Conservation (phyloP, 1,284 basidiomycete species). For the Heterobasidion irregulare region DNA sequence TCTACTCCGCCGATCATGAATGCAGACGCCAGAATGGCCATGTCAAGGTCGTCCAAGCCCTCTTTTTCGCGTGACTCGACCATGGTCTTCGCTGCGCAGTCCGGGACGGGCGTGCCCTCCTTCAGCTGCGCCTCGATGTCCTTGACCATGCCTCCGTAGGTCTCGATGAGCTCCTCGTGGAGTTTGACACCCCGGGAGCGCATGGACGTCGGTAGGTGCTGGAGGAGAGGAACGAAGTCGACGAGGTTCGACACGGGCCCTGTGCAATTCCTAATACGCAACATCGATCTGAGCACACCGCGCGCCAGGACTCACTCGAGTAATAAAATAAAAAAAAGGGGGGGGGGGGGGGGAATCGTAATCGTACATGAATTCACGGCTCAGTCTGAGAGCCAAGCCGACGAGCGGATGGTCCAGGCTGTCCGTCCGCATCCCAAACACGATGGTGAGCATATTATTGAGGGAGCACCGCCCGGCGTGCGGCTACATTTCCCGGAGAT, state of each 20-base stretch:
- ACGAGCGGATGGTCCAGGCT: constrained; percentile 24
- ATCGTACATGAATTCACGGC: constrained; percentile 30
- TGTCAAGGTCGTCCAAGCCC: constrained; percentile 27
- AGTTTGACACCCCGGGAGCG: constrained; percentile 23
- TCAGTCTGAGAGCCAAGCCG: constrained; percentile 20
- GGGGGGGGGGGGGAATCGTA: too few relatives aligned
- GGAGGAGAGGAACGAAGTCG: constrained; percentile 30
- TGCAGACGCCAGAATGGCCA: constrained; percentile 28
- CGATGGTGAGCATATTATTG: constrained; percentile 31
- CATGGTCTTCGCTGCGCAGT: constrained; percentile 28
- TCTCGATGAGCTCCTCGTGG: constrained; percentile 23
- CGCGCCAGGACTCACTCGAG: not conserved
- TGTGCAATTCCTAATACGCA: constrained; percentile 3
- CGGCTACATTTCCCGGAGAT: constrained; percentile 4
- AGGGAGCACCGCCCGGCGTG: constrained; percentile 22
- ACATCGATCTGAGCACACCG: constrained; percentile 4
- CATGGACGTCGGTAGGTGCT: constrained; percentile 26
- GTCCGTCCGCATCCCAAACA: constrained; percentile 27
- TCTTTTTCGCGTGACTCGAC: constrained; percentile 25
- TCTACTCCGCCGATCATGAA: constrained; percentile 35
- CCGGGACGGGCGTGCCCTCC: constrained; percentile 17
- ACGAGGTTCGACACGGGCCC: constrained; percentile 30
- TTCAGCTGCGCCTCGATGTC: constrained; percentile 15
- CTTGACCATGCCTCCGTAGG: constrained; percentile 16
- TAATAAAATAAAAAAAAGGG: not conserved